These are phyloP conservation scores for Botrytis sinoallii DNA, from an alignment of 2,329 filamentous ascomycete species.

Conservation along the genomic window DNA sequence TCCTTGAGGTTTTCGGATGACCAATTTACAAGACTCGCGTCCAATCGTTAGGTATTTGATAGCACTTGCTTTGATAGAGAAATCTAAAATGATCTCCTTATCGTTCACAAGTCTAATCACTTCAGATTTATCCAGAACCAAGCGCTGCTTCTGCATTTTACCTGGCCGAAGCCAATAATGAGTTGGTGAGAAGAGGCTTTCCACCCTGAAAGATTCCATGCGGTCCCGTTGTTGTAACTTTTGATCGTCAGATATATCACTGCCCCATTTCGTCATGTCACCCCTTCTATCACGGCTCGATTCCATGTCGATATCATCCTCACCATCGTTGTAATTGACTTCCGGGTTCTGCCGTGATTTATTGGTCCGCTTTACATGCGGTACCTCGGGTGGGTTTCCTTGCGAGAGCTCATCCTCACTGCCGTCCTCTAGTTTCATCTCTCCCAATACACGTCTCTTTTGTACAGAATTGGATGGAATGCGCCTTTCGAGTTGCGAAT, in stretches of 20 bases:
- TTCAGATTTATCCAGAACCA: background rate
- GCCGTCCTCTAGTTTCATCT: background rate
- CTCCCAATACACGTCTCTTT: background rate
- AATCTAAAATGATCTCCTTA: background rate
- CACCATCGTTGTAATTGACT: background rate
- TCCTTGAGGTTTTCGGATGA: background rate
- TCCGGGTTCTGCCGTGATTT: background rate
- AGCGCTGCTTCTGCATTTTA: background rate
- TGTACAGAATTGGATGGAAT: background rate
- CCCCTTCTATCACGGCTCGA: slow-evolving; percentile 1
- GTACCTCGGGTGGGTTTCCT: background rate
- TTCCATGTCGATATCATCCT: background rate
- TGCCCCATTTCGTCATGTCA: slow-evolving; percentile 9
- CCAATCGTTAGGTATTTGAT: background rate
- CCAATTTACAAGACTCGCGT: background rate
- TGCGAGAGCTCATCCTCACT: slow-evolving; percentile 14
- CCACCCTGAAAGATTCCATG: background rate
- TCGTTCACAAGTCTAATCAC: background rate
- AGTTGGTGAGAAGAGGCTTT: slow-evolving; percentile 1
- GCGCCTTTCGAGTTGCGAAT: background rate
- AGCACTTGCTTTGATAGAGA: background rate
- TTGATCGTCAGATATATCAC: background rate
- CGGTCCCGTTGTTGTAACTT: background rate
- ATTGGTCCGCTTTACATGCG: too few species aligned
- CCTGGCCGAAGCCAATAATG: background rate